Evolutionary conservation across 352 stramenopile species (phyloP).

Genomic region (Phytophthora lateralis): DNA sequence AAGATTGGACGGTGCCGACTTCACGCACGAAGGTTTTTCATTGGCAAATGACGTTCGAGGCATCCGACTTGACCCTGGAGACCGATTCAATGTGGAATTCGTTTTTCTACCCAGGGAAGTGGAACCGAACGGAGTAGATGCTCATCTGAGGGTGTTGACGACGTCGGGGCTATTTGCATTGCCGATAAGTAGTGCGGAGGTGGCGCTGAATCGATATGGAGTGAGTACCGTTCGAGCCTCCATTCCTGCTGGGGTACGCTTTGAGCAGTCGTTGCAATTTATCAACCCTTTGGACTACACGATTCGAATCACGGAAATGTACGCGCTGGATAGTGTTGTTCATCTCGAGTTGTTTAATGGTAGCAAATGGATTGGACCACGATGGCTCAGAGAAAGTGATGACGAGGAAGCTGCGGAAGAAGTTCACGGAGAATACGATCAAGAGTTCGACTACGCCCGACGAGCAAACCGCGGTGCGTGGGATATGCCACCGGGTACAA

Average conservation of each 20-base stretch:
- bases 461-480: slow-evolving; percentile 33
- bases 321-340: slow-evolving; percentile 44
- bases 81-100: slow-evolving; percentile 44
- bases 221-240: slow-evolving; percentile 33
- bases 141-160: slow-evolving; percentile 47
- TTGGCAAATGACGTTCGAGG: slow-evolving; percentile 42
- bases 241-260: slow-evolving; percentile 38
- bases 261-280: slow-evolving; percentile 44
- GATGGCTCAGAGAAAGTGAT: slow-evolving; percentile 27
- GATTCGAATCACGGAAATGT: slow-evolving; percentile 58
- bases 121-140: slow-evolving; percentile 28
- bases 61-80: slow-evolving; percentile 39
- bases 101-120: slow-evolving; percentile 42
- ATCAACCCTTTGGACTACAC: slow-evolving; percentile 45
- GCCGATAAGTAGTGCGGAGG: slow-evolving; percentile 34
- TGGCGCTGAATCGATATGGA: slow-evolving; percentile 38
- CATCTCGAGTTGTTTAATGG: slow-evolving; percentile 32
- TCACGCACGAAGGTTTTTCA: slow-evolving; percentile 50
- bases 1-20: slow-evolving; percentile 44
- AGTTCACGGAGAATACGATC: slow-evolving; percentile 28
- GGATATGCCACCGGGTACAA: slow-evolving; percentile 41
- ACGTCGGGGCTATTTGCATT: slow-evolving; percentile 55
- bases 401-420: slow-evolving; percentile 8
- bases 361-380: slow-evolving; percentile 29
- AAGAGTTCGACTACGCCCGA: slow-evolving; percentile 21